Evolutionary conservation across 2,329 filamentous ascomycete species (phyloP).

Genomic region (Penicillium sp.): DNA sequence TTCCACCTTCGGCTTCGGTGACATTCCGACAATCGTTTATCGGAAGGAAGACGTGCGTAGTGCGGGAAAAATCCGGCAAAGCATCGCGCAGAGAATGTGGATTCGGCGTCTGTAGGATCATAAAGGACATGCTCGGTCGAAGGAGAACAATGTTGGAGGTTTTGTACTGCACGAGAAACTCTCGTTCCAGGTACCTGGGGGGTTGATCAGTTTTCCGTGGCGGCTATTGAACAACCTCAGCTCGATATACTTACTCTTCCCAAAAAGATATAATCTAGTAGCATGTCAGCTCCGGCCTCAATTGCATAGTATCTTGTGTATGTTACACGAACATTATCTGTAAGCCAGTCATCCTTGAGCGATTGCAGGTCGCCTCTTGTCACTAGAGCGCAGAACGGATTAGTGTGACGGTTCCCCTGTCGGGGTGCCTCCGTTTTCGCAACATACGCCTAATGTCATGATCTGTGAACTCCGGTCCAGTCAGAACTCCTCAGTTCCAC

Average conservation of each 20-base stretch:
- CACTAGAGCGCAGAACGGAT: conserved; percentile 56
- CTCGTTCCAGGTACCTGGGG: conserved; percentile 78
- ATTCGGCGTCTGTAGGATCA: conserved; percentile 76
- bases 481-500: conserved; percentile 16
- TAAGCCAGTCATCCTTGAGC: conserved; percentile 92
- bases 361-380: conserved; percentile 88
- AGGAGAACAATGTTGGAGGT: conserved; percentile 88
- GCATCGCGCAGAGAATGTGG: conserved; percentile 65
- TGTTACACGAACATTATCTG: conserved; percentile 75
- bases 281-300: conserved; percentile 26
- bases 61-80: conserved; percentile 77
- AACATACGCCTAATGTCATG: conserved; percentile 67
- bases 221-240: conserved; percentile 2
- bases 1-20: conserved; percentile 80
- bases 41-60: conserved; percentile 93
- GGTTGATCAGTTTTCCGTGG: conserved; percentile 18
- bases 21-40: conserved; percentile 87
- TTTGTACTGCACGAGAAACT: conserved; percentile 79
- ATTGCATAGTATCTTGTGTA: conserved; percentile 1
- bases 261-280: conserved; percentile 90
- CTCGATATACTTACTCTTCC: conserved; percentile 73
- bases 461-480: conserved; percentile 50
- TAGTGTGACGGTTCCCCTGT: neutral
- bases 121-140: conserved; percentile 88
- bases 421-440: neutral